Percentiles rank a stretch among this genome's conserved stretches.
phyloP scores from a whole-genome alignment of 2,329 filamentous ascomycete species.

The Metarhizium sp. region DNA sequence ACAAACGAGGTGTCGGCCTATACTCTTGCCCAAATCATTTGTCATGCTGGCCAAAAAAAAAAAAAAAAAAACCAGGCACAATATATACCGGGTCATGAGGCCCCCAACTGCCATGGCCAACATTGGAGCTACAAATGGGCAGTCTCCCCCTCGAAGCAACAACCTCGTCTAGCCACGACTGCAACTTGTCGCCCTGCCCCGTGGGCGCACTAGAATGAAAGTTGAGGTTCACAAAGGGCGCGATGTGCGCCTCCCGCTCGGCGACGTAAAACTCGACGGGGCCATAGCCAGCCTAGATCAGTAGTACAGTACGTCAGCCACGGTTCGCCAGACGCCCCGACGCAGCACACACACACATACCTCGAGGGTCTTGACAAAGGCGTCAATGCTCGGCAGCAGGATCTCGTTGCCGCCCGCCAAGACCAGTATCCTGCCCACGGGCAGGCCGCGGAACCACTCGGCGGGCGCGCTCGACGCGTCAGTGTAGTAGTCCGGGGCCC shows the following conservation, averaged over 20 bases:
- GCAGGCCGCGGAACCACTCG: slow-evolving; percentile 10
- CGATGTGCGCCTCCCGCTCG: slow-evolving; percentile 10
- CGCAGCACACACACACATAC: slow-evolving; percentile 2
- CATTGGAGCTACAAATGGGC: not conserved
- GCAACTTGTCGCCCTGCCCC: slow-evolving; percentile 11
- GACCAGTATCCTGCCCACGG: slow-evolving; percentile 9
- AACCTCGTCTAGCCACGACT: slow-evolving; percentile 10
- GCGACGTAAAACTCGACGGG: slow-evolving; percentile 11
- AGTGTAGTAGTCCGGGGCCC: slow-evolving; percentile 10
- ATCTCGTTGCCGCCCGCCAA: slow-evolving; percentile 10
- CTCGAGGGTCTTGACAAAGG: slow-evolving; percentile 10
- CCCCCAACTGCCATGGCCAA: too few species aligned
- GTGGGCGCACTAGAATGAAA: slow-evolving; percentile 9
- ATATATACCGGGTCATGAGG: too few species aligned
- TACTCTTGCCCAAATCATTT: too few species aligned
- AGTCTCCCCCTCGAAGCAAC: not conserved
- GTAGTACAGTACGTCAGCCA: too few species aligned
- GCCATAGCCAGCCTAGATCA: slow-evolving; percentile 4
- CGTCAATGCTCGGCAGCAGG: slow-evolving; percentile 9
- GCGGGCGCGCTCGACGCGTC: slow-evolving; percentile 9
- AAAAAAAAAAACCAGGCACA: too few species aligned
- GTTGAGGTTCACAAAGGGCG: slow-evolving; percentile 10
- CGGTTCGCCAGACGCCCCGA: too few species aligned
- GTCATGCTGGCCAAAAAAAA: too few species aligned
- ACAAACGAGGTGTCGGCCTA: too few species aligned